Evolutionary conservation across 1,284 basidiomycete genomes (phyloP), one percentile per base, ranked within the genome.

Genomic region (Fomitopsis betulina): DNA sequence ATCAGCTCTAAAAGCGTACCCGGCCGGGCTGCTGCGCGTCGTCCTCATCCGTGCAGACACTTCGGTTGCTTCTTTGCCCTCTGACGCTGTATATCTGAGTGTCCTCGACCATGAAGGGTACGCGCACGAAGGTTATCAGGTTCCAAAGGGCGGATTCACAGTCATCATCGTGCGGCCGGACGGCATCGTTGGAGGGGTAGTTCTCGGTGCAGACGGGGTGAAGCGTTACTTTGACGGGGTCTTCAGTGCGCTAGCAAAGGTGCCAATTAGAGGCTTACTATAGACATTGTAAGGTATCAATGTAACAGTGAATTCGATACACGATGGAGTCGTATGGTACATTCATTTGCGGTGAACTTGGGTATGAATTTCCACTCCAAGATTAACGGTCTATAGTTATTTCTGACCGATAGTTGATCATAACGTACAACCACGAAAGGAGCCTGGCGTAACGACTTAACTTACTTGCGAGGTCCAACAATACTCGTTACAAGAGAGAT

Each of bases 111-210:
- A n/a, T 8, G 50, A 55, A 5, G 61, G 61, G 25, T 58, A 69
- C 37, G 63, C 60, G 23, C 59, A 58, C 52, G 40, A 30, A 3
- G 62, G 56, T 17, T 68, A 65, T 35, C 55, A 55, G 21, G 42
- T 62, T 9, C 56, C 27, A 6, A 39, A 30, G 21, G 52, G 54
- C n/a, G 50, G 40, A 15, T 19, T 54, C 21, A 55, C 51, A 32
- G 60, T 61, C n/a, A 56, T 60, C 17, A 58, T 67, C 40, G 62
- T 67, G 12, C 55, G 67, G 23, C 67, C 67, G 23, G 67, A 68
- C 49, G 66, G 67, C 12, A 56, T 64, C 32, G 56, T 67, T 13
- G 67, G 67, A 4, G 66, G 62, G 15, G 53, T 60, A 4, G 63
- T 57, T 9, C 30, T 13, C 12, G 47, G 58, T 15, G 55, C 45